Evolutionary conservation across 495 filamentous ascomycete species (phyloP), one percentile per base, ranked within the genome.

Genomic region (Lindgomyces ingoldianus): DNA sequence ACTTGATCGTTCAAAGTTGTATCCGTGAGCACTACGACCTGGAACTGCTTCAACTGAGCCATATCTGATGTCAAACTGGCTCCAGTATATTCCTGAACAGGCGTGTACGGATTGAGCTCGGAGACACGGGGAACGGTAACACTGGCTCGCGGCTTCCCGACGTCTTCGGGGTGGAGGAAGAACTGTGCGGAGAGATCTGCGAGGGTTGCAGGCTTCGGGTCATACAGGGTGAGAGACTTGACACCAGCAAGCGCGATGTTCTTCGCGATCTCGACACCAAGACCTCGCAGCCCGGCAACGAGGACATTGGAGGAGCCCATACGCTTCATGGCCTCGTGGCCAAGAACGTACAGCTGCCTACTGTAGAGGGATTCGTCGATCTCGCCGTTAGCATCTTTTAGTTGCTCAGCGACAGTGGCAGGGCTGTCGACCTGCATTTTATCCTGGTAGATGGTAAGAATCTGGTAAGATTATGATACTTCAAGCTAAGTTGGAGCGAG

Each of bases 281-380:
- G 84, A 19, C 95, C 94, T 74, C 92, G 91, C 68, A 97, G 78
- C 55, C 95, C 95, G 54, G 91, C 89, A 54, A 99, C 84, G 19
- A 99, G 88, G 46, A 99, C 85, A 74, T 98, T 92, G 21, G 95
- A 98, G 51, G 91, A 89, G 74, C 92, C 84, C 95, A 99, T 99
- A 58, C 93, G 90, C 80, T 96, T 98, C 95, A 99, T 99, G 55
- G 95, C 95, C 80, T 99, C 95, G 77, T 98, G 95, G 29, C 95
- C 95, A 60, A 99, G 85, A 53, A 98, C 94, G 76, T 98, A 89
- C 80, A 99, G 90, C 78, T 99, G 95, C 59, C 95, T 85, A 77
- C 92, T 96, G 83, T 99, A 99, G 65, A 99, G 84, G 53, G 90
- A 91, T 78, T 99, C 95, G 75, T 99, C 95, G 78, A 99, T 98